Evolutionary conservation across 768 basidiomycete species (phyloP).

Genomic region (Tylopilus intermedius): DNA sequence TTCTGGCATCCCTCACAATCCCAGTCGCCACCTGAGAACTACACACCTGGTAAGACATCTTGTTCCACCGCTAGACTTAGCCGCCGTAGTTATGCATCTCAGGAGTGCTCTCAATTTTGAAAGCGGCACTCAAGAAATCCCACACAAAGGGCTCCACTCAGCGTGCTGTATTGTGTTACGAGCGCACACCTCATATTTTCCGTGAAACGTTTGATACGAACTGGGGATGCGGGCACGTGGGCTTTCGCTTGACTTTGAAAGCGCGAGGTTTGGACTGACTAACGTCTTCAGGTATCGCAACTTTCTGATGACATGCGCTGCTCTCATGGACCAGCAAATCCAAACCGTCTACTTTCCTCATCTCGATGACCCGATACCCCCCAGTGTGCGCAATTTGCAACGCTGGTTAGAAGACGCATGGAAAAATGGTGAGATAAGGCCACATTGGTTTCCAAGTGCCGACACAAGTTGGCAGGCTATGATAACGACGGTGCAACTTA

Average conservation of each 20-base stretch:
- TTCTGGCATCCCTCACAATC: conserved; percentile 61
- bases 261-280: conserved; percentile 4
- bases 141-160: conserved; percentile 46
- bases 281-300: conserved; percentile 64
- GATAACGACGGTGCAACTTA: conserved; percentile 65
- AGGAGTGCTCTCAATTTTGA: conserved; percentile 67
- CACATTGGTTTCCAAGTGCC: neutral
- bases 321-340: conserved; percentile 59
- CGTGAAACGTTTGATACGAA: conserved; percentile 54
- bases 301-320: conserved; percentile 72
- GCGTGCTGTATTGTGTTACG: conserved; percentile 62
- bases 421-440: conserved; percentile 45
- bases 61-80: neutral
- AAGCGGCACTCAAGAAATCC: conserved; percentile 47
- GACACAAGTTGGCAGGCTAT: conserved; percentile 44
- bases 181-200: conserved; percentile 53
- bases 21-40: conserved; percentile 48
- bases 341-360: conserved; percentile 61
- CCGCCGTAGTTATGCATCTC: conserved; percentile 7
- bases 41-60: conserved; percentile 58
- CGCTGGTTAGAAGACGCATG: conserved; percentile 79
- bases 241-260: neutral
- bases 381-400: conserved; percentile 73
- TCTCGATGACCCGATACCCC: conserved; percentile 52
- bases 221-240: conserved; percentile 72